These are phyloP conservation scores for Syncephalastrum sp. DNA, from an alignment of 371 early-diverging fungal species.

Conservation along the genomic window DNA sequence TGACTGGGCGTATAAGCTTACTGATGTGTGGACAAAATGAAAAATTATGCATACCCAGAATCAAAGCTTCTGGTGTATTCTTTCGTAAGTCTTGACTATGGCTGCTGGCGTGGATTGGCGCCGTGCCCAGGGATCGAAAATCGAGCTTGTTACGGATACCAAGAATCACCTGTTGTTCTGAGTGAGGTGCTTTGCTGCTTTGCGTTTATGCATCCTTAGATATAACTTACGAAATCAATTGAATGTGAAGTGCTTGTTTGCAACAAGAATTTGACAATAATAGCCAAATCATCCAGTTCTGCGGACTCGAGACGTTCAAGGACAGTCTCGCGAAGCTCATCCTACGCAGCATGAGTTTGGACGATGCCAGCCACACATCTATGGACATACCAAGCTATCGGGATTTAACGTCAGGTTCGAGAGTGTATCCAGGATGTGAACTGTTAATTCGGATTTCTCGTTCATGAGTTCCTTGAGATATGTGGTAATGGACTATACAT, in stretches of 20 bases:
- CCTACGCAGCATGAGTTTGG: constrained; percentile 14
- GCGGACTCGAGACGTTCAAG: constrained; percentile 66
- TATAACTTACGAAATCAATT: constrained; percentile 25
- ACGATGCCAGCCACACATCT: not conserved
- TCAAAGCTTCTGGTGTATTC: constrained; percentile 55
- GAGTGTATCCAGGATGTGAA: constrained; percentile 75
- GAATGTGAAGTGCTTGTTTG: constrained; percentile 59
- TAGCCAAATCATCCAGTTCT: constrained; percentile 68
- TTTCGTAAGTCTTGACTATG: constrained; percentile 5
- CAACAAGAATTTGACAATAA: constrained; percentile 70
- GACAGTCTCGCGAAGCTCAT: constrained; percentile 58
- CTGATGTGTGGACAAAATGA: not conserved
- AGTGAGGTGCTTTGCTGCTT: not conserved
- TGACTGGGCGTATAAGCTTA: constrained; percentile 9
- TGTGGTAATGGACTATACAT: constrained; percentile 50
- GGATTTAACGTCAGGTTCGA: constrained; percentile 66
- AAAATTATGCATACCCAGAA: constrained; percentile 37
- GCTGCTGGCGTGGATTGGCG: constrained; percentile 15
- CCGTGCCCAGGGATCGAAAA: constrained; percentile 50
- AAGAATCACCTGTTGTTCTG: constrained; percentile 36
- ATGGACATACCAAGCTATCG: constrained; percentile 41
- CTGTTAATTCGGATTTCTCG: constrained; percentile 59
- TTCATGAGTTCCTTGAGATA: constrained; percentile 67
- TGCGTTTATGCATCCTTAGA: no score
- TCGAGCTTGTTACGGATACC: constrained; percentile 58